Evolutionary conservation across 2,329 filamentous ascomycete species (phyloP).

Genomic region (Trichoderma sp.): DNA sequence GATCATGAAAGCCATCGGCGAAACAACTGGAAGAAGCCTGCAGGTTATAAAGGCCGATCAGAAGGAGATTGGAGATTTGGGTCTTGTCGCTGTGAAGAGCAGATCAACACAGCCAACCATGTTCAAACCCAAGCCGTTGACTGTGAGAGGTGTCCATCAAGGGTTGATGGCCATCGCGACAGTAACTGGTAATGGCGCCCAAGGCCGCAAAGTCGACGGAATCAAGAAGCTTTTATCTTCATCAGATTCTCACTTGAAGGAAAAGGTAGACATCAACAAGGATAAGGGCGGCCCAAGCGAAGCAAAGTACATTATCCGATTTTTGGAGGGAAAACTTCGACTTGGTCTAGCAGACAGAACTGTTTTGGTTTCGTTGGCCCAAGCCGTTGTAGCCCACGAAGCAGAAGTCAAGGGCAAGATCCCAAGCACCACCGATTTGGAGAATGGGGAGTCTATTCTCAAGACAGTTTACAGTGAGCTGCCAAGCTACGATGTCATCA

Average conservation of each 20-base stretch:
- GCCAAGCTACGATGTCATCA: constrained; percentile 91
- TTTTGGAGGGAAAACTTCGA: constrained; percentile 89
- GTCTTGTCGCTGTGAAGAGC: constrained; percentile 92
- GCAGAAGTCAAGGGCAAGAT: constrained; percentile 65
- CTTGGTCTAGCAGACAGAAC: constrained; percentile 90
- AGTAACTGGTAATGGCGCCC: constrained; percentile 79
- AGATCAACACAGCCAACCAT: constrained; percentile 93
- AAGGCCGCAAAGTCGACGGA: constrained; percentile 83
- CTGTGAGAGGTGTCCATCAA: constrained; percentile 80
- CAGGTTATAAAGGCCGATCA: constrained; percentile 92
- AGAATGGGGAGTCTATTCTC: constrained; percentile 77
- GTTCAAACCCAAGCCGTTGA: constrained; percentile 94
- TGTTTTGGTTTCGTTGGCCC: constrained; percentile 82
- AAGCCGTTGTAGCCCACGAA: constrained; percentile 84
- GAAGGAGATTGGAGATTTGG: constrained; percentile 92
- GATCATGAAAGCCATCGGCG: constrained; percentile 98
- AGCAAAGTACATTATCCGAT: constrained; percentile 89
- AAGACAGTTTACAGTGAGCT: constrained; percentile 94
- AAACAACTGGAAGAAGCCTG: constrained; percentile 84
- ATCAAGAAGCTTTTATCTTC: constrained; percentile 97
- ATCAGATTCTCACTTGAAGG: constrained; percentile 69
- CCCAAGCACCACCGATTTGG: constrained; percentile 72
- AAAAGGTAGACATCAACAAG: constrained; percentile 84
- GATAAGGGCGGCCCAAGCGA: constrained; percentile 94
- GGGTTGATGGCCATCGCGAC: constrained; percentile 87